A percentile compares a stretch with the other conserved stretches of the same genome.
Evolutionary conservation across 1,284 basidiomycete genomes (phyloP).

Genomic region (Amylostereum areolatum): DNA sequence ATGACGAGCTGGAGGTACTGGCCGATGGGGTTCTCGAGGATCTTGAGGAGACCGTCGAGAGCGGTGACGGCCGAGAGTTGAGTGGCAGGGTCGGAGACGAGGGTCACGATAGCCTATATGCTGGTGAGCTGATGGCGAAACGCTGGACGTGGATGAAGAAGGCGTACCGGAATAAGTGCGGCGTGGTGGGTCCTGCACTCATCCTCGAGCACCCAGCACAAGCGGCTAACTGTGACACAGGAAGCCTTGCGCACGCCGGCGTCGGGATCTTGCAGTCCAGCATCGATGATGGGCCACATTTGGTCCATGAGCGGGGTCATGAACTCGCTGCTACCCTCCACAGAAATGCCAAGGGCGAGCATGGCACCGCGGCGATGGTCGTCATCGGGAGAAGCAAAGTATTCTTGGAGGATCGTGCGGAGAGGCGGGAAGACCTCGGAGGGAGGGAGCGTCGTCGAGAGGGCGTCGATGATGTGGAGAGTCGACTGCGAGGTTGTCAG

Average conservation of each 20-base stretch:
- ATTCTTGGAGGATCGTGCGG: conserved; percentile 73
- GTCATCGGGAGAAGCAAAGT: conserved; percentile 78
- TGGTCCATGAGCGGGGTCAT: conserved; percentile 91
- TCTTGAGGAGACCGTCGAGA: conserved; percentile 94
- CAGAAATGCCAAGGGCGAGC: conserved; percentile 92
- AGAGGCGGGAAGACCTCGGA: conserved; percentile 97
- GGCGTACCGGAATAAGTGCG: conserved; percentile 81
- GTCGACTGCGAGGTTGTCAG: conserved; percentile 59
- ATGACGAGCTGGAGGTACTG: conserved; percentile 94
- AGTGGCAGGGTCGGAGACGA: conserved; percentile 85
- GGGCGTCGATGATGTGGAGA: conserved; percentile 90
- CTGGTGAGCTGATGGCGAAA: conserved; percentile 6
- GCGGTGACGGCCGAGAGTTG: conserved; percentile 94
- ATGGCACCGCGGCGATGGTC: conserved; percentile 87
- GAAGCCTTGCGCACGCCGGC: conserved; percentile 89
- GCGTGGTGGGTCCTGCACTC: conserved; percentile 85
- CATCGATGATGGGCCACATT: conserved; percentile 94
- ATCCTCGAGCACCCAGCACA: conserved; percentile 97
- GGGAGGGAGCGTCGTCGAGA: conserved; percentile 92
- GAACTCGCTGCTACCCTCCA: conserved; percentile 97
- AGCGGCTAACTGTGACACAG: conserved; percentile 93
- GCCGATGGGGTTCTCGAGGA: conserved; percentile 86
- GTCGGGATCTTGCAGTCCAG: conserved; percentile 82
- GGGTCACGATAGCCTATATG: conserved; percentile 74
- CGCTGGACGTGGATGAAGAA: conserved; percentile 11